Base-by-base conservation (phyloP, 176 grass and related monocot species). In the Phragmites australis region DNA sequence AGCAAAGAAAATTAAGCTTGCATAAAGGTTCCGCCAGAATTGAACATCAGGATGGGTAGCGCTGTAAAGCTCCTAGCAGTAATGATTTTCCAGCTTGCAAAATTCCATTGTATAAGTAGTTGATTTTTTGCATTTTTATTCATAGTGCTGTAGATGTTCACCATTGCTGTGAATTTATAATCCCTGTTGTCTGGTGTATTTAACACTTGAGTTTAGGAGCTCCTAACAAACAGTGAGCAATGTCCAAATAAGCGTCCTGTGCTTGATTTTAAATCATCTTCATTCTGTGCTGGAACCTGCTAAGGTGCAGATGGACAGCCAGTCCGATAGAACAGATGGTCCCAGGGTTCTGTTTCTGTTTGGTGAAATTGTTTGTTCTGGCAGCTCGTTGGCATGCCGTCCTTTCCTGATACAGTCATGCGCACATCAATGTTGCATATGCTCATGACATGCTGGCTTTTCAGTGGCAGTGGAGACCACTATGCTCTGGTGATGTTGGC, bases 81-180 rank as follows among this genome's bases (percentile, higher is more conserved):
- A 82, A 48, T 61, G 51, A 49, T 86, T 82, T 77, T 76, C 71
- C 65, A 77, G 72, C 30, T 70, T 66, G 47, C 49, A 86, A 86
- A 78, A 72, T 82, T 82, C 65, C 11, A 40, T 72, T 89, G 83
- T 89, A 86, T 78, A 82, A 89, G 78, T 82, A 82, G 88, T 51
- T 39, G 18, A 89, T 86, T 86, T 60, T 66, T 68, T 89, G 66
- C 72, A 73, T 82, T 82, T 45, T 9, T 2, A 80, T 81, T 81
- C 80, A 78, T 86, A 85, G 65, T 30, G 12, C 19, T 85, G 87
- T 89, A 85, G 88, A 85, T 89, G 46, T 25, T 69, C 49, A 59
- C 65, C 54, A 44, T 65, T 85, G 70, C 82, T 17, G 70, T 76
- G 67, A 83, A 68, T 48, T 59, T 30, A 82, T 82, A 82, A 82